Base-by-base conservation (phyloP, 306 rosid species). In the Mimosa pudica region DNA sequence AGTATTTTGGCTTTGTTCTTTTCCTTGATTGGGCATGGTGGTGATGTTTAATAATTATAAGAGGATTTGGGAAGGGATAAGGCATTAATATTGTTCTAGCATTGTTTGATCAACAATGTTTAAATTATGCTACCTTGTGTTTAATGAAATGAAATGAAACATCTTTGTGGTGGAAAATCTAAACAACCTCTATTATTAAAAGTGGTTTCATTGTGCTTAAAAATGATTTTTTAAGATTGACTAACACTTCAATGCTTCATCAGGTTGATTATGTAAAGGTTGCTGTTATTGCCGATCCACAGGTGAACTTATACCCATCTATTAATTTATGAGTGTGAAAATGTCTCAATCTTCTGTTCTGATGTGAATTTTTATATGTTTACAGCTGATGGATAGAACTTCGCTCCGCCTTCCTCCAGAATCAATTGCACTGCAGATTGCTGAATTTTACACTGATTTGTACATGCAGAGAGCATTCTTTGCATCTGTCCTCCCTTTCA, bases 321-420 rank as follows among this genome's bases (percentile, higher is more conserved):
- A 32, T 54, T 61, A 38, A 36, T 61, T 36, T 10, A 49, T 65
- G 51, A 75, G 45, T 58, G 0, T 68, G 65, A 60, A 41, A 16
- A 68, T 70, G 42, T 67, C 47, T 42, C 73, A 64, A 46, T 65
- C 49, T 71, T 69, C 65, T 67, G 66, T 70, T 74, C 68, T 85
- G 65, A 61, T 70, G 51, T 61, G 42, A 14, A 24, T 63, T 79
- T 67, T 36, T n/a, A 6, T 72, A 78, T 18, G 47, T 83, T 54
- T 82, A 87, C 89, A 93, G 94, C 92, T 93, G 65, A 91, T 87
- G 90, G 98, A 93, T 84, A 85, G 80, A 88, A 93, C 98, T 79
- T 89, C 98, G 1, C 92, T 87, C 1, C 74, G 4, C 79, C 92
- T 91, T 81, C 89, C 97, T 72, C 84, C 89, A 71, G 87, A 86